Percentiles rank a stretch among this genome's conserved stretches.
Conservation (phyloP, 2,329 filamentous ascomycete genomes). For the Metarhizium brunneum region DNA sequence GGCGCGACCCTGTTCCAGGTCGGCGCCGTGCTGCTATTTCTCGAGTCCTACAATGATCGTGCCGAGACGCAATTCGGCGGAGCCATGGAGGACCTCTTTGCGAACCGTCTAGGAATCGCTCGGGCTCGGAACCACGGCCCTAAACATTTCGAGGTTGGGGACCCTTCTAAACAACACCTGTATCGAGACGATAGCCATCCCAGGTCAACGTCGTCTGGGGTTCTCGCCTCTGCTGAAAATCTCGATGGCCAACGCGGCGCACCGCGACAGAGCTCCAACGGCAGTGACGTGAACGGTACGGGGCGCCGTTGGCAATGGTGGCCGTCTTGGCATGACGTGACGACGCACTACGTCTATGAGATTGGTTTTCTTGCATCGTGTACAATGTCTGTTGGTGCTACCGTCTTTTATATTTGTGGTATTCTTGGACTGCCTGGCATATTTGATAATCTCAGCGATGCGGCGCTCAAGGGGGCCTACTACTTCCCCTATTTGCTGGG, state of each 20-base stretch:
- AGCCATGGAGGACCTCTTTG: conserved; percentile 33
- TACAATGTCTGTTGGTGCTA: conserved; percentile 47
- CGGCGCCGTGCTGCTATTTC: conserved; percentile 45
- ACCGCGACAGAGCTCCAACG: not conserved
- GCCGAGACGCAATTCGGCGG: conserved; percentile 32
- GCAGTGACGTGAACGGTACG: not conserved
- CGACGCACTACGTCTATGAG: conserved; percentile 50
- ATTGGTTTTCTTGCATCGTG: conserved; percentile 53
- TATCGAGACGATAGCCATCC: not conserved
- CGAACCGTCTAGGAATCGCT: conserved; percentile 5
- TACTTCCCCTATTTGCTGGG: conserved; percentile 51
- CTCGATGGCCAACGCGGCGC: not conserved
- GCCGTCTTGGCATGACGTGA: conserved; percentile 44
- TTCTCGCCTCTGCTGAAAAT: not conserved
- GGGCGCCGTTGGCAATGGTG: conserved; percentile 45
- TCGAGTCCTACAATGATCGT: conserved; percentile 45
- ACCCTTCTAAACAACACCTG: conserved; percentile 1
- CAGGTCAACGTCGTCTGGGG: not conserved
- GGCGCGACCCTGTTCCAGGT: conserved; percentile 52
- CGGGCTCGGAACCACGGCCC: not conserved
- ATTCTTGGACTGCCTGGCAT: conserved; percentile 52
- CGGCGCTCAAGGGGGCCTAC: conserved; percentile 42
- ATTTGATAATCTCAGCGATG: conserved; percentile 34
- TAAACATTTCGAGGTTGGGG: not conserved
- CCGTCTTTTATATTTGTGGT: conserved; percentile 55